A percentile compares a stretch with the other conserved stretches of the same genome.
Evolutionary conservation across 2,329 filamentous ascomycete species (phyloP).

Genomic region (Didymella pomorum): DNA sequence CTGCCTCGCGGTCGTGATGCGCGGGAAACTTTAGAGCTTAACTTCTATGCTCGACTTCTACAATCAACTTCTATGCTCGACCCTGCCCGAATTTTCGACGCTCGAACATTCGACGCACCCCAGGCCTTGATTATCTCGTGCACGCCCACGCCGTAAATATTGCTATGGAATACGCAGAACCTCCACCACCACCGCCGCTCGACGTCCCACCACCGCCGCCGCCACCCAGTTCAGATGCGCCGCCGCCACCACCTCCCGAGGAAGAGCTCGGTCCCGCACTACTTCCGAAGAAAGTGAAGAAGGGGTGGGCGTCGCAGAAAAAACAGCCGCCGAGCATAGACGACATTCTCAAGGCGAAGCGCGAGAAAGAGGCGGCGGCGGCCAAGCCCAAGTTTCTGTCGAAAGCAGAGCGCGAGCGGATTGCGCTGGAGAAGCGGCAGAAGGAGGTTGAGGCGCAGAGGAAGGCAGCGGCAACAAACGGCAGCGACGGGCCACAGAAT

Average conservation of each 20-base stretch:
- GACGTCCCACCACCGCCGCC: constrained; percentile 30
- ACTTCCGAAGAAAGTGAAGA: constrained; percentile 58
- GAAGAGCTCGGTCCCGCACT: constrained; percentile 39
- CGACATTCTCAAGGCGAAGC: constrained; percentile 84
- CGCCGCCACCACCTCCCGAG: constrained; percentile 35
- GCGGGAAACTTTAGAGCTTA: too few relatives aligned
- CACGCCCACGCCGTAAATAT: too few relatives aligned
- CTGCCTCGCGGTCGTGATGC: neutral
- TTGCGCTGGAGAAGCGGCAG: constrained; percentile 78
- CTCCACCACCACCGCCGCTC: constrained; percentile 51
- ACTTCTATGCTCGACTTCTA: too few relatives aligned
- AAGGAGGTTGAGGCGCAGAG: constrained; percentile 71
- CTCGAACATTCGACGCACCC: too few relatives aligned
- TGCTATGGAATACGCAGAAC: too few relatives aligned
- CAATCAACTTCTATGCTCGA: too few relatives aligned
- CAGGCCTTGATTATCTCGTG: too few relatives aligned
- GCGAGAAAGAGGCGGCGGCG: constrained; percentile 81
- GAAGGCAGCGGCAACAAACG: constrained; percentile 46
- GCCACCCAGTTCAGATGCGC: constrained; percentile 21
- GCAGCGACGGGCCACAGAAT: constrained; percentile 15
- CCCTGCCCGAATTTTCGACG: too few relatives aligned
- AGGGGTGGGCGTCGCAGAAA: constrained; percentile 60
- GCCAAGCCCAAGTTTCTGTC: constrained; percentile 89
- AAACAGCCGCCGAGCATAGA: constrained; percentile 78
- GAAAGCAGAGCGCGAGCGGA: constrained; percentile 79